Evolutionary conservation across 345 rosid species (phyloP), one percentile per base, ranked within the genome.

Genomic region (Eutrema yunnanense): DNA sequence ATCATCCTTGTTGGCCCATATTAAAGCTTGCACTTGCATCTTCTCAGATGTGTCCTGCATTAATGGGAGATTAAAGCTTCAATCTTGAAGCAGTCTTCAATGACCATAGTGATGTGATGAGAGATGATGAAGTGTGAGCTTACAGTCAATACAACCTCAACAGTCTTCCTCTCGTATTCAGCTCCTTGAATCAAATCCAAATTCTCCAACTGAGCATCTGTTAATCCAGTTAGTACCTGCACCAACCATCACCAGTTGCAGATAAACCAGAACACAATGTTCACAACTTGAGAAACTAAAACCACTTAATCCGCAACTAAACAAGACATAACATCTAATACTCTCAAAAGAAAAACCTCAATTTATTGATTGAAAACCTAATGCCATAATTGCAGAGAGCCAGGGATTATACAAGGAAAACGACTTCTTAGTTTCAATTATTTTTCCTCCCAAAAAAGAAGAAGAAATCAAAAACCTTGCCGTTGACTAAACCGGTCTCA

Each of bases 201-300:
- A 48, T 85, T 80, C 33, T 78, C 48, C 55, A 87, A 60, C 69
- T 94, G 96, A 27, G 80, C 73, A 77, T 79, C 79, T 9, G 87
- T 86, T 79, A 94, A 80, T 57, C 92, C 96, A 70, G 81, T 71
- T n/a, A 91, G 76, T 29, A 94, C 85, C 97, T 91, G 77, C 53
- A 69, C 44, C 5, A 32, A 1, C 1, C 4, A 3, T 4, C 5
- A 32, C 5, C 5, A 32, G 5, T 3, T 32, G 5, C 34, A 32
- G 34, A 32, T 32, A 32, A 32, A 32, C 34, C 5, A 32, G 34
- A 32, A 32, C 26, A 4, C 34, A 32, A 32, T 4, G 34, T 32
- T 32, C 34, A 32, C 34, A 32, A 32, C 34, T 32, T 32, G 34
- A 32, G 34, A 32, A 32, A 32, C 34, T 32, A 32, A 32, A 32